These are phyloP conservation scores for Daldinia decipiens DNA, from an alignment of 495 filamentous ascomycete genomes.

Conservation along the genomic window DNA sequence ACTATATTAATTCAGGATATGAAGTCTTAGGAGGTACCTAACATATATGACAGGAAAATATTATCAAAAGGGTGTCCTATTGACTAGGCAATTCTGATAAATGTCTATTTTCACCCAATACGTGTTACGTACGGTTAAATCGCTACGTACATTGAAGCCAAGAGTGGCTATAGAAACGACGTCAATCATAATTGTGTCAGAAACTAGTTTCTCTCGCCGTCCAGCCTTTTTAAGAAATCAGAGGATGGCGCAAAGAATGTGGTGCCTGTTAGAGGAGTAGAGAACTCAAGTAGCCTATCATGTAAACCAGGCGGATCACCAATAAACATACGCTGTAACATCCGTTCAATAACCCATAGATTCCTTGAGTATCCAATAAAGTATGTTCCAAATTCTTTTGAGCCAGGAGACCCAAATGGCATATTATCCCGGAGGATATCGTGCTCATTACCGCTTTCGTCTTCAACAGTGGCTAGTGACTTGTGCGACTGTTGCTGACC, in stretches of 20 bases:
- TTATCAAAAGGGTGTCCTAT: too few species aligned
- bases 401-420: conserved; percentile 66
- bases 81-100: too few species aligned
- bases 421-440: conserved; percentile 69
- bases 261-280: conserved; percentile 61
- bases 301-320: conserved; percentile 65
- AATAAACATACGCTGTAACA: conserved; percentile 68
- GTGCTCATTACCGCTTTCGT: conserved; percentile 62
- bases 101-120: too few species aligned
- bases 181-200: too few species aligned
- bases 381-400: conserved; percentile 66
- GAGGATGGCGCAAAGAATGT: conserved; percentile 66
- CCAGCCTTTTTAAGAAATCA: conserved; percentile 53
- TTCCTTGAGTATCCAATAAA: conserved; percentile 67
- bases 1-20: background rate
- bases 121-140: background rate
- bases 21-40: too few species aligned
- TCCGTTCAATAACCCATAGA: conserved; percentile 68
- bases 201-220: conserved; percentile 7
- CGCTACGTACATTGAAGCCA: too few species aligned
- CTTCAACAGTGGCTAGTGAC: conserved; percentile 63
- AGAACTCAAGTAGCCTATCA: conserved; percentile 66
- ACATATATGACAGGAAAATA: too few species aligned
- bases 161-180: too few species aligned
- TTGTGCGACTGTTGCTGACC: conserved; percentile 64